Evolutionary conservation across 2,329 filamentous ascomycete genomes (phyloP).

Genomic region (Truncatella angustata): DNA sequence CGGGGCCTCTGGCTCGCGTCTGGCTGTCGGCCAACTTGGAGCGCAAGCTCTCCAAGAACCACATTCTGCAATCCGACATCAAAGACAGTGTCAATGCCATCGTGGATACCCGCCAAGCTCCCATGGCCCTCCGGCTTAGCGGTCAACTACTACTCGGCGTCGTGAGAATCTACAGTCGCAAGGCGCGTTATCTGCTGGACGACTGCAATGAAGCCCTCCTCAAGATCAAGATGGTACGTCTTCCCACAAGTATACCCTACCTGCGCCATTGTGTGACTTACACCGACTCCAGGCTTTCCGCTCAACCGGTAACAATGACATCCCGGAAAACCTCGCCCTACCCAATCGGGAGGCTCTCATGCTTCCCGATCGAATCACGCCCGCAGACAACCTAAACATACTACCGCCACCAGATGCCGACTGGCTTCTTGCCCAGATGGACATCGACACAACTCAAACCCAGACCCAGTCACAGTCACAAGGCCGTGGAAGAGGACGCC

Average conservation of each 20-base stretch:
- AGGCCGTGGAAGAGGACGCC: slow-evolving; percentile 42
- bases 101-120: slow-evolving; percentile 87
- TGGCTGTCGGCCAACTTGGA: slow-evolving; percentile 98
- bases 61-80: slow-evolving; percentile 92
- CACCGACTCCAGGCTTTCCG: slow-evolving; percentile 74
- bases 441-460: slow-evolving; percentile 51
- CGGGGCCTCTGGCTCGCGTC: slow-evolving; percentile 92
- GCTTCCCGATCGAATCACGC: slow-evolving; percentile 88
- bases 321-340: slow-evolving; percentile 77
- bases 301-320: slow-evolving; percentile 89
- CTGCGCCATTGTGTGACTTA: slow-evolving; percentile 28
- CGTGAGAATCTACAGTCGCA: slow-evolving; percentile 95
- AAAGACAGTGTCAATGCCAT: slow-evolving; percentile 94
- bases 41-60: slow-evolving; percentile 96
- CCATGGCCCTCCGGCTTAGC: slow-evolving; percentile 90
- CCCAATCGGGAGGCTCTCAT: slow-evolving; percentile 84
- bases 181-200: slow-evolving; percentile 92
- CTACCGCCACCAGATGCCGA: slow-evolving; percentile 87
- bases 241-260: neutral
- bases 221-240: slow-evolving; percentile 94
- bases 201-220: slow-evolving; percentile 96
- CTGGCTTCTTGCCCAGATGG: slow-evolving; percentile 74
- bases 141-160: slow-evolving; percentile 94
- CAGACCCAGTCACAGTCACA: slow-evolving; percentile 58
- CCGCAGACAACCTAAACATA: slow-evolving; percentile 75